Evolutionary conservation across 2,329 filamentous ascomycete species (phyloP).

Genomic region (Dactylonectria macrodidyma): DNA sequence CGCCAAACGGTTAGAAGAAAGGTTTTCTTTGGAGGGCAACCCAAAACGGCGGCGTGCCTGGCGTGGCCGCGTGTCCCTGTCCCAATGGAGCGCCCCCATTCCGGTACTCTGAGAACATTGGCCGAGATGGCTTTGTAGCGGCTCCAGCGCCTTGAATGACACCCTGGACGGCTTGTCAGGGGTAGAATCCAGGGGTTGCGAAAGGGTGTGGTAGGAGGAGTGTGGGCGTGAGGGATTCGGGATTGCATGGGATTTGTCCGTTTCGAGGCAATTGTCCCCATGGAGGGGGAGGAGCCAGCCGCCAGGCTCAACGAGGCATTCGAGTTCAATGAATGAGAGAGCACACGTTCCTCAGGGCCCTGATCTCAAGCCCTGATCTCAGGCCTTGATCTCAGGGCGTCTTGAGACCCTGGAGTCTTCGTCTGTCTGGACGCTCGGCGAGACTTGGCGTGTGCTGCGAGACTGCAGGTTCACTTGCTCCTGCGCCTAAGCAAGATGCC

Average conservation of each 20-base stretch:
- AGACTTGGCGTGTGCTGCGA: background rate
- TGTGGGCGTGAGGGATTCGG: slow-evolving; percentile 23
- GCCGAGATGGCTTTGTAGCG: slow-evolving; percentile 45
- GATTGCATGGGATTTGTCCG: slow-evolving; percentile 1
- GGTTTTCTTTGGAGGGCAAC: slow-evolving; percentile 23
- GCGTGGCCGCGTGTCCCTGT: slow-evolving; percentile 38
- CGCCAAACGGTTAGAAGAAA: slow-evolving; percentile 18
- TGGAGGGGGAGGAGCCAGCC: slow-evolving; percentile 3
- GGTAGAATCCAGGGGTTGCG: slow-evolving; percentile 16
- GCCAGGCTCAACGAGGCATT: slow-evolving; percentile 38
- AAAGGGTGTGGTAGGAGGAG: slow-evolving; percentile 17
- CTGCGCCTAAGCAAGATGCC: background rate
- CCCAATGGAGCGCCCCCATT: slow-evolving; percentile 48
- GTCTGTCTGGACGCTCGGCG: background rate
- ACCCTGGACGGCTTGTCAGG: slow-evolving; percentile 31
- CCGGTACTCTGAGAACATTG: slow-evolving; percentile 45
- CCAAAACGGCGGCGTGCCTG: slow-evolving; percentile 32
- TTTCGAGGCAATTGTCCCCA: slow-evolving; percentile 7
- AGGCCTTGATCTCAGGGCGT: background rate
- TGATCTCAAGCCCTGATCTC: no score
- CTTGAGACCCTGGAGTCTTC: slow-evolving; percentile 21
- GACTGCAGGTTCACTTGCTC: background rate
- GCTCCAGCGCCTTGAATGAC: slow-evolving; percentile 41
- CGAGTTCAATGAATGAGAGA: slow-evolving; percentile 8
- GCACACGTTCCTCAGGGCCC: slow-evolving; percentile 8